phyloP scores from a whole-genome alignment of 768 basidiomycete genomes.

The Trichaptum fuscoviolaceum region DNA sequence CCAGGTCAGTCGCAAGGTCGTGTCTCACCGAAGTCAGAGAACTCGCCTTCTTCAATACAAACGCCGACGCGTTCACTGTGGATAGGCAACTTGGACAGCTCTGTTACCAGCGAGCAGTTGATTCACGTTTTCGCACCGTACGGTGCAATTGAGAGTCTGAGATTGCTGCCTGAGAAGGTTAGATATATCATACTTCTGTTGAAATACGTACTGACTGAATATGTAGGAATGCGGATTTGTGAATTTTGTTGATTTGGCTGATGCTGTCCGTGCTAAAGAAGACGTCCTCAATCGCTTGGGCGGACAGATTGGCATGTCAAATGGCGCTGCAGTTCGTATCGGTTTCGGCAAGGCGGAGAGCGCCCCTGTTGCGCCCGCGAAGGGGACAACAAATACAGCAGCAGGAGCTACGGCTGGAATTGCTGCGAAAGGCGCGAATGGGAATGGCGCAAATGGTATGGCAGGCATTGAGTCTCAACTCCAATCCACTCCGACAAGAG shows the following conservation, averaged over 20 bases:
- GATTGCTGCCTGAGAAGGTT: constrained; percentile 96
- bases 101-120: constrained; percentile 90
- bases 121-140: constrained; percentile 95
- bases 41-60: constrained; percentile 69
- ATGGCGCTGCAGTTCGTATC: constrained; percentile 93
- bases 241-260: constrained; percentile 92
- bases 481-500: constrained; percentile 89
- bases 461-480: constrained; percentile 79
- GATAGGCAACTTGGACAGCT: constrained; percentile 97
- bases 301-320: constrained; percentile 90
- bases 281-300: constrained; percentile 95
- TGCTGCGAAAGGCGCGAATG: constrained; percentile 38
- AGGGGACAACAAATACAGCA: constrained; percentile 60
- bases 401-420: constrained; percentile 59
- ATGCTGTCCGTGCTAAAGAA: constrained; percentile 97
- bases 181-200: constrained; percentile 6
- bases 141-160: constrained; percentile 92
- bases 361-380: constrained; percentile 86
- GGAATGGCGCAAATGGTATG: constrained; percentile 36
- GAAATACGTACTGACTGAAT: constrained; percentile 9
- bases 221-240: constrained; percentile 95
- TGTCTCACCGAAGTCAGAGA: constrained; percentile 77
- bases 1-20: constrained; percentile 59
- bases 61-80: constrained; percentile 94
- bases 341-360: constrained; percentile 98